Evolutionary conservation across 2,329 filamentous ascomycete genomes (phyloP).

Genomic region (Penicillium sp.): DNA sequence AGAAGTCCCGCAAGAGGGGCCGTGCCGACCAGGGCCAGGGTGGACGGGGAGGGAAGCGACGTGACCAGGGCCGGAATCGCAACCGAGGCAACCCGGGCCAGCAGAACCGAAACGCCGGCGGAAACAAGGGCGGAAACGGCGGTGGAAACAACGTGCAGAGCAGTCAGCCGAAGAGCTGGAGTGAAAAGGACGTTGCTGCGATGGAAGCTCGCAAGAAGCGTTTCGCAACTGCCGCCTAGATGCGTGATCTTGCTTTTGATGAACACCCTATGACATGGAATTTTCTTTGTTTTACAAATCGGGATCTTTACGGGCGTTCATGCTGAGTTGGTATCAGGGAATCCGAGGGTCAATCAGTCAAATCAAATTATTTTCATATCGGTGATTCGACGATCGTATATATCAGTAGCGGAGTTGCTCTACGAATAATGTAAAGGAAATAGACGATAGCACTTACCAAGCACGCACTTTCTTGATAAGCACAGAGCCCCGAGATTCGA

Average conservation of each 20-base stretch:
- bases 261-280: not conserved
- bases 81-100: slow-evolving; percentile 25
- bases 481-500: slow-evolving; percentile 1
- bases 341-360: slow-evolving; percentile 13
- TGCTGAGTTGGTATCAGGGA: slow-evolving; percentile 17
- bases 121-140: slow-evolving; percentile 16
- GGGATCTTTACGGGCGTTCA: slow-evolving; percentile 25
- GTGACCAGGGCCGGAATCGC: slow-evolving; percentile 36
- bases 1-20: slow-evolving; percentile 42
- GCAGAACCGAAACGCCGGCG: slow-evolving; percentile 19
- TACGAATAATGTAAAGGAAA: not conserved
- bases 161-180: slow-evolving; percentile 22
- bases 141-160: slow-evolving; percentile 16
- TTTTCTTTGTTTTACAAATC: slow-evolving; percentile 13
- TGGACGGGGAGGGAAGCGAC: slow-evolving; percentile 43
- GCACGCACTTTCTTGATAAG: slow-evolving; percentile 9
- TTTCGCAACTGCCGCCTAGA: slow-evolving; percentile 38
- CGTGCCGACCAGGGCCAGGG: slow-evolving; percentile 40
- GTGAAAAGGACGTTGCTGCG: slow-evolving; percentile 44
- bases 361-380: slow-evolving; percentile 12
- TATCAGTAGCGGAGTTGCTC: not conserved
- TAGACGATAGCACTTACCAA: not conserved
- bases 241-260: not conserved
- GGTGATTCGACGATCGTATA: not conserved
- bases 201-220: slow-evolving; percentile 50